Evolutionary conservation across 1,139 yeast genomes (phyloP).

Genomic region (Blastobotrys malaysiensis): DNA sequence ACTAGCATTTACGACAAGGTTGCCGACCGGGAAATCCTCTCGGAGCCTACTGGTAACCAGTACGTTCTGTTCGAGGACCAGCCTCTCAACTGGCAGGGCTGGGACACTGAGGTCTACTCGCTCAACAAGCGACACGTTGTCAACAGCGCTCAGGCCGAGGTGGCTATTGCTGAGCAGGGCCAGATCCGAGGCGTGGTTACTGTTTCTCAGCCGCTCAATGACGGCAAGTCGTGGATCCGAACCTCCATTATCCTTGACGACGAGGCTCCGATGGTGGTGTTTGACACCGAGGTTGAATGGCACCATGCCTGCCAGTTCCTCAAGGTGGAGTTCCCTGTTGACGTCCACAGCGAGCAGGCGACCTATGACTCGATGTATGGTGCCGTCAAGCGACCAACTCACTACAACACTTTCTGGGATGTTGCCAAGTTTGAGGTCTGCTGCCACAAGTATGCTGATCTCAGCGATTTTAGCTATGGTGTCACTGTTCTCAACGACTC

Average conservation of each 20-base stretch:
- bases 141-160: slow-evolving; percentile 38
- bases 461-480: slow-evolving; percentile 80
- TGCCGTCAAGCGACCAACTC: slow-evolving; percentile 84
- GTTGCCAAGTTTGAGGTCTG: slow-evolving; percentile 95
- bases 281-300: slow-evolving; percentile 75
- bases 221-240: slow-evolving; percentile 52
- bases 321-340: slow-evolving; percentile 92
- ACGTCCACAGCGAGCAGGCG: slow-evolving; percentile 68
- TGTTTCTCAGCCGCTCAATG: slow-evolving; percentile 54
- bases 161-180: slow-evolving; percentile 44
- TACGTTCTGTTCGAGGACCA: slow-evolving; percentile 79
- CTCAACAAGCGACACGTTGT: slow-evolving; percentile 55
- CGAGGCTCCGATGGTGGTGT: slow-evolving; percentile 29
- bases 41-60: slow-evolving; percentile 63
- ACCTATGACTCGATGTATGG: slow-evolving; percentile 94
- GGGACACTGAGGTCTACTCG: slow-evolving; percentile 94
- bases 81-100: slow-evolving; percentile 87
- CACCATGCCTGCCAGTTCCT: slow-evolving; percentile 79
- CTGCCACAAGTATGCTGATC: slow-evolving; percentile 88
- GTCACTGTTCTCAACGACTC: slow-evolving; percentile 76
- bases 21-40: slow-evolving; percentile 61
- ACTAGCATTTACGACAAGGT: slow-evolving; percentile 56
- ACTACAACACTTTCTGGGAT: slow-evolving; percentile 92
- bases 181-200: slow-evolving; percentile 55
- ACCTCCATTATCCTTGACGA: slow-evolving; percentile 72